Percentiles rank a stretch among this genome's conserved stretches.
Conservation (phyloP, 2,329 filamentous ascomycete genomes). For the Colletotrichum acutatum region DNA sequence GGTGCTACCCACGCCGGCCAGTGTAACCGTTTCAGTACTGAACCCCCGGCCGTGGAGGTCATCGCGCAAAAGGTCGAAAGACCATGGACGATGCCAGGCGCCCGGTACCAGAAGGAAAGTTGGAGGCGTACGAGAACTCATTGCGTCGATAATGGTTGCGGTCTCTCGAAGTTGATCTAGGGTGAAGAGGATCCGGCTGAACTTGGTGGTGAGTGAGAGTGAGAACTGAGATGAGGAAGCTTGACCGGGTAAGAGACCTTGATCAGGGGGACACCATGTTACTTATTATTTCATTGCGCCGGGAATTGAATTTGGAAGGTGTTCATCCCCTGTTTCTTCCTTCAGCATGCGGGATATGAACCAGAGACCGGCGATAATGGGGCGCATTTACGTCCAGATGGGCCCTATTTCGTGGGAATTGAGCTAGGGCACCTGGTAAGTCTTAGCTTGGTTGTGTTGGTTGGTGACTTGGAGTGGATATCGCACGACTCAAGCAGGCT, state of each 20-base stretch:
- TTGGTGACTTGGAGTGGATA: too few relatives aligned
- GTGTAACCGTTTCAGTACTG: constrained; percentile 42
- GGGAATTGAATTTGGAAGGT: neutral
- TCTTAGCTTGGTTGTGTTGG: too few relatives aligned
- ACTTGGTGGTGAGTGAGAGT: neutral
- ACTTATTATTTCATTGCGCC: neutral
- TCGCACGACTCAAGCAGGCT: too few relatives aligned
- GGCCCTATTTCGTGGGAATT: too few relatives aligned
- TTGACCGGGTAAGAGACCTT: neutral
- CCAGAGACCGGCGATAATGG: too few relatives aligned
- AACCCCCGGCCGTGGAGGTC: constrained; percentile 46
- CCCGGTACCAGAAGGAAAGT: constrained; percentile 41
- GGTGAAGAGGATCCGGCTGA: neutral
- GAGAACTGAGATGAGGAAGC: neutral
- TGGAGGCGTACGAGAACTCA: neutral
- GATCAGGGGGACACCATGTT: neutral
- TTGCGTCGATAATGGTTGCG: neutral
- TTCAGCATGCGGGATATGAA: too few relatives aligned
- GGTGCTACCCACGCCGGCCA: constrained; percentile 46
- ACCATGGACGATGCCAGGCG: constrained; percentile 47
- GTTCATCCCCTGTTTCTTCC: neutral
- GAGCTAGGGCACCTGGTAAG: too few relatives aligned
- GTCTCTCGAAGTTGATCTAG: neutral
- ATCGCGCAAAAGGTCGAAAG: constrained; percentile 43
- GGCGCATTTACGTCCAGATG: too few relatives aligned